These are phyloP conservation scores for Sarcomyxa edulis DNA, from an alignment of 768 basidiomycete species.

Conservation along the genomic window DNA sequence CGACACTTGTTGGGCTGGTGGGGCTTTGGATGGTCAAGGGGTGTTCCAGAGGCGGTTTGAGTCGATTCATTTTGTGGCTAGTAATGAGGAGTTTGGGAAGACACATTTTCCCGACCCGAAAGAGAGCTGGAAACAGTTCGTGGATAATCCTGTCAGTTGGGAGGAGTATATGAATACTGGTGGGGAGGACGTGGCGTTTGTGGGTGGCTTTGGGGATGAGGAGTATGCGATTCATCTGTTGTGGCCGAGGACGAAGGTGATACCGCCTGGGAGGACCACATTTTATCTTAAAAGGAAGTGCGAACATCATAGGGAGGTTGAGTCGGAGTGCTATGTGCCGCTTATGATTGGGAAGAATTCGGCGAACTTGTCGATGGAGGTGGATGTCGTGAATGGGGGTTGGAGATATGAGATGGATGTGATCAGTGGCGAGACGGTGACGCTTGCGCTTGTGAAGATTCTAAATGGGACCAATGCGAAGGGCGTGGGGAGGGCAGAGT, in stretches of 20 bases:
- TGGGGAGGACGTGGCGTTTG: too few relatives aligned
- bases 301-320: constrained; percentile 37
- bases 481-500: constrained; percentile 29
- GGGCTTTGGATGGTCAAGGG: constrained; percentile 29
- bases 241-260: constrained; percentile 33
- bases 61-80: constrained; percentile 36
- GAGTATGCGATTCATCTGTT: too few relatives aligned
- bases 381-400: constrained; percentile 31
- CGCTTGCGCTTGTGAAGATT: constrained; percentile 27
- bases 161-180: too few relatives aligned
- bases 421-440: constrained; percentile 23
- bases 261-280: constrained; percentile 40
- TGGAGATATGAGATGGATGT: constrained; percentile 35
- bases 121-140: constrained; percentile 37
- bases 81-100: constrained; percentile 35
- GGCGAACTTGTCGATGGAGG: constrained; percentile 27
- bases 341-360: constrained; percentile 28
- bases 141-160: too few relatives aligned
- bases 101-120: constrained; percentile 41
- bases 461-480: constrained; percentile 31
- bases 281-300: constrained; percentile 38
- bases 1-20: constrained; percentile 46
- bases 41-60: constrained; percentile 29
- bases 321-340: constrained; percentile 36
- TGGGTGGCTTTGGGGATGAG: too few relatives aligned